These are phyloP conservation scores for Quillaja saponaria DNA, from an alignment of 306 rosid genomes.

Conservation along the genomic window DNA sequence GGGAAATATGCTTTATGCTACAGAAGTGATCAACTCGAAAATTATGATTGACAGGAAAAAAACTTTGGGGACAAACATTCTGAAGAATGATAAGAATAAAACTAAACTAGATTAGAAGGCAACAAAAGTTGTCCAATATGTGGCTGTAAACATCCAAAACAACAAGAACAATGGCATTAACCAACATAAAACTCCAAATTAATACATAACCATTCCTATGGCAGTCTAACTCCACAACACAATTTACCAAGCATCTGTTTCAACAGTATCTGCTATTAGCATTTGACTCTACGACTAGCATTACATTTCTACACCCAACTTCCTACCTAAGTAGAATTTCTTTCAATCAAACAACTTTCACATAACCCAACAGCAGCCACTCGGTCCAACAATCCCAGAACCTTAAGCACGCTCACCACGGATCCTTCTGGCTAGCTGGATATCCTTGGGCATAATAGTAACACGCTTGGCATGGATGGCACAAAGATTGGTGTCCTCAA, in stretches of 20 bases:
- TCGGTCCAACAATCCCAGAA: not conserved
- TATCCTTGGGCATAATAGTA: slow-evolving; percentile 92
- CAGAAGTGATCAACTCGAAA: too few species aligned
- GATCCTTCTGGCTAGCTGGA: slow-evolving; percentile 86
- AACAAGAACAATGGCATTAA: not conserved
- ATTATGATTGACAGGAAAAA: too few species aligned
- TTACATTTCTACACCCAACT: slow-evolving; percentile 24
- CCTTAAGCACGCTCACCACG: slow-evolving; percentile 87
- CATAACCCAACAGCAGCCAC: slow-evolving; percentile 56
- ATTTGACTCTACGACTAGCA: slow-evolving; percentile 15
- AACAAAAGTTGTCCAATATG: slow-evolving; percentile 41
- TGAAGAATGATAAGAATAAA: too few species aligned
- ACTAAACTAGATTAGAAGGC: slow-evolving; percentile 48
- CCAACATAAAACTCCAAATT: not conserved
- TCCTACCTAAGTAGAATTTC: slow-evolving; percentile 5
- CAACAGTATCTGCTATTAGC: slow-evolving; percentile 24
- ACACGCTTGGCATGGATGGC: slow-evolving; percentile 96
- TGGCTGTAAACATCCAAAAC: slow-evolving; percentile 47
- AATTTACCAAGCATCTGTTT: not conserved
- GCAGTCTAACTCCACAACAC: slow-evolving; percentile 20
- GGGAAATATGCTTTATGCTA: too few species aligned
- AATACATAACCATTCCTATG: slow-evolving; percentile 24
- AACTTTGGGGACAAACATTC: too few species aligned
- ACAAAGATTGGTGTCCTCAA: slow-evolving; percentile 88
- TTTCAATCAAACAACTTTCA: slow-evolving; percentile 5